Evolutionary conservation across 2,329 filamentous ascomycete genomes (phyloP), one percentile per base, ranked within the genome.

Genomic region (Pseudogymnoascus sp.): DNA sequence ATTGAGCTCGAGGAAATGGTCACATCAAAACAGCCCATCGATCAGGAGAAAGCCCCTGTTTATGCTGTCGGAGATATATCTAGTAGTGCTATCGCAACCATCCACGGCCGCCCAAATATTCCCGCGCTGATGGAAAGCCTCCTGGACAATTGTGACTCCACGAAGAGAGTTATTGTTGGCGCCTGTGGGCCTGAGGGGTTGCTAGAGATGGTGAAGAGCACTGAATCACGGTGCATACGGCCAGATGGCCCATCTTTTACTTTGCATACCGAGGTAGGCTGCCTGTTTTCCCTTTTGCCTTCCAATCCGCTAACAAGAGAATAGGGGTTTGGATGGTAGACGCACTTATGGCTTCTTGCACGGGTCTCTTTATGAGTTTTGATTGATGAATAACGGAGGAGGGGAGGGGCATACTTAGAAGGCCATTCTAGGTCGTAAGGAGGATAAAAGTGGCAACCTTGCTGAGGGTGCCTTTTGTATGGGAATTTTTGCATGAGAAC

Each of bases 141-240:
- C 0, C 73, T 81, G 19, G 65, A 63, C 1, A 72, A 71, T 6
- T 70, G 73, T 2, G 67, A 67, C 0, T 64, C 68, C 12, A 69
- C 73, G 41, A 72, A 78, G 65, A 74, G 76, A 26, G 73, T 80
- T 21, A 72, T 78, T 7, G 73, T 83, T 41, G 78, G 77, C 2
- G 79, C 76, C 1, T 83, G 80, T 69, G 80, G 80, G 2, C 80
- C 80, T 1, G 72, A 74, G 21, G 70, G 73, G 3, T 66, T 83
- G 59, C 78, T 80, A 72, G 71, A 72, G 55, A 70, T 72, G 2
- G 78, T 79, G n/a, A 74, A 80, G 49, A 73, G 77, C 29, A 75
- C 77, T 0, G 75, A 77, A 7, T 79, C 80, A 2, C 71, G 70
- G 31, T 74, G 74, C 65, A 80, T 82, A 37, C 72, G 69, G 1